Base-by-base conservation (phyloP, 176 grass and related monocot species). In the Oryza meyeriana region DNA sequence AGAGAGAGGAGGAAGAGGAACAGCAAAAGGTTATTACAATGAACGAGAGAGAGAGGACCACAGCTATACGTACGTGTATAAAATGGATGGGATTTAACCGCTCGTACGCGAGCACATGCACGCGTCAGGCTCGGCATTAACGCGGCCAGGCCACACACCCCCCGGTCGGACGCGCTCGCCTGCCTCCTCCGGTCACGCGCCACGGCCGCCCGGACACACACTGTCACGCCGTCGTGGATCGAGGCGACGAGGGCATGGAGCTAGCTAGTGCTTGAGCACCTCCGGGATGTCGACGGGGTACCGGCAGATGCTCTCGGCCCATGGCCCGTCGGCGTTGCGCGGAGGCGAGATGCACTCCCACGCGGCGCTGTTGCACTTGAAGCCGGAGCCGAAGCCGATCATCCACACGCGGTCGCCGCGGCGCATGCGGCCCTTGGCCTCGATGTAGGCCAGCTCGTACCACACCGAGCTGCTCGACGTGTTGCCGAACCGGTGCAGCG, bases 391-490 rank as follows among this genome's bases (percentile, higher is more conserved):
- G 42, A 94, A 94, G 0, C 92, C 95, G 12, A 94, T 91, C 92
- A 93, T 94, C 92, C 95, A 98, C 9, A 94, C 90, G 0, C 88
- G 86, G 78, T 94, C 81, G 0, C 95, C 95, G 0, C 20, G n/a
- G 2, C 80, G 45, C 92, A 98, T 87, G 0, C 95, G 64, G 0
- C 88, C 86, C 67, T 98, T 98, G 66, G 92, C 78, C 83, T 97
- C 94, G 48, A 91, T 90, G 92, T 98, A 98, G 5, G 83, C 91
- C 40, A 94, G 88, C 88, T 98, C 95, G 86, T 98, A 98, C 95
- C 95, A 98, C 26, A 94, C 75, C 2, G 95, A 98, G 88, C 95
- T 98, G 81, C 90, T 93, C 0, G 95, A 98, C 33, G 95, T 98
- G 89, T 97, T 97, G 9, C 94, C 94, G 82, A 97, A 97, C 31